Percentiles rank a stretch among this genome's conserved stretches.
Evolutionary conservation across 1,284 basidiomycete genomes (phyloP).

Genomic region (Moniliella sp.): DNA sequence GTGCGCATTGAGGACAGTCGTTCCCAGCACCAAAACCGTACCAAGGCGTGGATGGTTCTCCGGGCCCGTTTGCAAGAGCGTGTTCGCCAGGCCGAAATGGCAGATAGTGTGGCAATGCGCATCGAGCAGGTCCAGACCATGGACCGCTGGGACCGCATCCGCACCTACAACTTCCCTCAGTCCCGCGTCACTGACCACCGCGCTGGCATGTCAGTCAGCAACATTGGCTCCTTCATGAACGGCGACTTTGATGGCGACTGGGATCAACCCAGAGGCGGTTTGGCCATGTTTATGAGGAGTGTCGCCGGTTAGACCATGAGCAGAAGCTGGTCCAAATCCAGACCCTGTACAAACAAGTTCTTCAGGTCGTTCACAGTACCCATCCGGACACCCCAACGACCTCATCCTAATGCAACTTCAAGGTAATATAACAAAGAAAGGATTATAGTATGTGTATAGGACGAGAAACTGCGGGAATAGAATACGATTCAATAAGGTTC

Average conservation of each 20-base stretch:
- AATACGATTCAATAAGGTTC: too few relatives aligned
- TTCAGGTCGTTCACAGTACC: too few relatives aligned
- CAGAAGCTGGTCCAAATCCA: too few relatives aligned
- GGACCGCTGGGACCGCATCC: constrained; percentile 24
- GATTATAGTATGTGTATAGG: too few relatives aligned
- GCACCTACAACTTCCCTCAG: constrained; percentile 32
- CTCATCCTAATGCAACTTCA: too few relatives aligned
- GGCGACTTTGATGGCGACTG: constrained; percentile 8
- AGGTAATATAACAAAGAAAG: too few relatives aligned
- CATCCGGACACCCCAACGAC: too few relatives aligned
- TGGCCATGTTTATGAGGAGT: too few relatives aligned
- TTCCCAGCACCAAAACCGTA: constrained; percentile 56
- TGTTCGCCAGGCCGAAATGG: constrained; percentile 17
- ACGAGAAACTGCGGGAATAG: too few relatives aligned
- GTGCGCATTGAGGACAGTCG: constrained; percentile 97
- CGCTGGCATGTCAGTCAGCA: constrained; percentile 18
- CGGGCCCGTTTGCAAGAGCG: constrained; percentile 22
- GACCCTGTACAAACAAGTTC: too few relatives aligned
- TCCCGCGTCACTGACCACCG: constrained; percentile 31
- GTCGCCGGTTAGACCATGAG: too few relatives aligned
- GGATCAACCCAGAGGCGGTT: too few relatives aligned
- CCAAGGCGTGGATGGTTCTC: constrained; percentile 27
- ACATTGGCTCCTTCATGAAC: constrained; percentile 22
- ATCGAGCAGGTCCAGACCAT: constrained; percentile 25
- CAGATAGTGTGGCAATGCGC: constrained; percentile 13